A percentile compares a stretch with the other conserved stretches of the same genome.
Conservation (phyloP, 148 eudicot species). For the Cornus suecica region DNA sequence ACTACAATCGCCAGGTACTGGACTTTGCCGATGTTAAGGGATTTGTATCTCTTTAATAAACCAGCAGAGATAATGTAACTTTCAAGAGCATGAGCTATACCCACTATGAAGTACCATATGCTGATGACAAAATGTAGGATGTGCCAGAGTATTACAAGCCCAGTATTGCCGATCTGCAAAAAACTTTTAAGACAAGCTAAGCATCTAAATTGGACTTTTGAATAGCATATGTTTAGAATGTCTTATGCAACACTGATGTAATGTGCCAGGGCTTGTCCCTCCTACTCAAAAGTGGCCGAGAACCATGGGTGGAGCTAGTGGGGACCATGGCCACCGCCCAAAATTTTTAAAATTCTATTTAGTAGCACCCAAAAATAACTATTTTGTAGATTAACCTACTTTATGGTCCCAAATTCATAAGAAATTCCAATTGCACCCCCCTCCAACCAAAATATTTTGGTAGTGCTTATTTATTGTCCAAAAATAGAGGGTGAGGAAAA, state of each 20-base stretch:
- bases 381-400: too few species aligned
- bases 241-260: background rate
- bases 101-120: constrained; percentile 37
- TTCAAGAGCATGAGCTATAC: constrained; percentile 38
- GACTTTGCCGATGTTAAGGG: constrained; percentile 56
- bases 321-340: too few species aligned
- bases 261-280: background rate
- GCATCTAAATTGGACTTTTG: background rate
- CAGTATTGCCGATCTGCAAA: constrained; percentile 49
- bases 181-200: constrained; percentile 11
- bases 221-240: background rate
- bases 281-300: background rate
- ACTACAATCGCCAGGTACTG: constrained; percentile 71
- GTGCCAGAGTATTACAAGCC: constrained; percentile 47
- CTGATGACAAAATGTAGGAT: constrained; percentile 55
- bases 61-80: constrained; percentile 59
- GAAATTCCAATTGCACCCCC: too few species aligned
- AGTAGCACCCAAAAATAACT: too few species aligned
- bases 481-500: too few species aligned
- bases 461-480: too few species aligned
- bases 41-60: constrained; percentile 35
- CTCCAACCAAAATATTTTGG: too few species aligned
- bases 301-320: background rate
- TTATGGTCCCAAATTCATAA: too few species aligned
- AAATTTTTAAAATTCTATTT: too few species aligned